Conservation (phyloP, 805 yeast genomes). For the Vanderwaltozyma tropicalis region DNA sequence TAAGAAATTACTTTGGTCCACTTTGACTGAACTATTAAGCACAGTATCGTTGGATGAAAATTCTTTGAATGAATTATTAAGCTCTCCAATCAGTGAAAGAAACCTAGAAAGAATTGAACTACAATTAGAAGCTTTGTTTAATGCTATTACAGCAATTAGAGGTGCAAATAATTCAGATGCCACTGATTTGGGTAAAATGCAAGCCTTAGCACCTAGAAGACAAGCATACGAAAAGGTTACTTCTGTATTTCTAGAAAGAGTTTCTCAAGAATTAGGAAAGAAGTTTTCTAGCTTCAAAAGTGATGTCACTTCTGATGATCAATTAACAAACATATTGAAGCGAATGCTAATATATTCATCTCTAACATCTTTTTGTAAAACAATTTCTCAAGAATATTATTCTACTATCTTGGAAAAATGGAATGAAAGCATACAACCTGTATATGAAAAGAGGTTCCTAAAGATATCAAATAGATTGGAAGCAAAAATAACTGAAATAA, state of each 20-base stretch:
- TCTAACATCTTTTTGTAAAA: constrained; percentile 47
- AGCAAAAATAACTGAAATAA: neutral
- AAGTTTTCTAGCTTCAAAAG: constrained; percentile 33
- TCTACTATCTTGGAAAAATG: constrained; percentile 33
- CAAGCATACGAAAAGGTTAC: constrained; percentile 49
- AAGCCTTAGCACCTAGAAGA: constrained; percentile 59
- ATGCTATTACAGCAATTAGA: constrained; percentile 55
- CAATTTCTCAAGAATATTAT: constrained; percentile 41
- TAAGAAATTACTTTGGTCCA: constrained; percentile 63
- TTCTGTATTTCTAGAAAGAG: constrained; percentile 37
- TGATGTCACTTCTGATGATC: constrained; percentile 23
- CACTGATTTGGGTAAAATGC: constrained; percentile 48
- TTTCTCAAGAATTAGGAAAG: constrained; percentile 33
- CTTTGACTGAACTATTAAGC: constrained; percentile 54
- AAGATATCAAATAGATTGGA: neutral
- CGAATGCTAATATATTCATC: constrained; percentile 39
- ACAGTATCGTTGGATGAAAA: constrained; percentile 58
- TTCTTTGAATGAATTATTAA: constrained; percentile 39
- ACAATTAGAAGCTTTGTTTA: constrained; percentile 44
- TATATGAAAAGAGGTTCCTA: neutral
- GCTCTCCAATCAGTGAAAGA: constrained; percentile 38
- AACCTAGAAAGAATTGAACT: constrained; percentile 43
- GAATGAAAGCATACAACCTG: constrained; percentile 25
- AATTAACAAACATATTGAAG: constrained; percentile 27
- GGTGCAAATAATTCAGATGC: constrained; percentile 32